Evolutionary conservation across 2,329 filamentous ascomycete species (phyloP).

Genomic region (Knoxdaviesia proteae): DNA sequence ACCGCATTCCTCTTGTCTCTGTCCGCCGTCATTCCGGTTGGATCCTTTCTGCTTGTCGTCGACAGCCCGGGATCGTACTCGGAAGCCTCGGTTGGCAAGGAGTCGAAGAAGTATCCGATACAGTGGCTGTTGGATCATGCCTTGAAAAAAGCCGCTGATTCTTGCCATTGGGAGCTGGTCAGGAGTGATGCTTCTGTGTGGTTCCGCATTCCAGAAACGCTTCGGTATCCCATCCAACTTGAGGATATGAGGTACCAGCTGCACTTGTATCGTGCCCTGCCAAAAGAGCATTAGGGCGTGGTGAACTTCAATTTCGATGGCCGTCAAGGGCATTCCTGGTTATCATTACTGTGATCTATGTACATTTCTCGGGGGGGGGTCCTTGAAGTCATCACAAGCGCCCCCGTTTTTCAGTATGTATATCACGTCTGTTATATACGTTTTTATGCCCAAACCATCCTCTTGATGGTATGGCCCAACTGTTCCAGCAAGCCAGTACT

Average conservation of each 20-base stretch:
- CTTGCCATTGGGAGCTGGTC: conserved; percentile 46
- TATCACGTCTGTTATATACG: not conserved
- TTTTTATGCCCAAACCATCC: conserved; percentile 58
- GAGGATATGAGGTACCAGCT: conserved; percentile 95
- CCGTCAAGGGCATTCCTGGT: no score
- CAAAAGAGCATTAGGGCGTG: not conserved
- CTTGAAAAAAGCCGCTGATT: conserved; percentile 19
- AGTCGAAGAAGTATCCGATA: conserved; percentile 64
- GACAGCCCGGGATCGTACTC: conserved; percentile 92
- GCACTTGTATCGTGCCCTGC: conserved; percentile 47
- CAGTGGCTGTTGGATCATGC: conserved; percentile 78
- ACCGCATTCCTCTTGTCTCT: conserved; percentile 56
- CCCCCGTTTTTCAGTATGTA: no score
- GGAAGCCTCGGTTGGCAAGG: conserved; percentile 48
- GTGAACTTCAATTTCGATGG: no score
- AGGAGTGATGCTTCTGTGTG: conserved; percentile 59
- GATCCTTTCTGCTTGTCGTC: conserved; percentile 59
- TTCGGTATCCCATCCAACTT: conserved; percentile 65
- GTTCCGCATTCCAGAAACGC: conserved; percentile 50
- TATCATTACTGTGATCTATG: no score
- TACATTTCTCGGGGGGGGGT: no score
- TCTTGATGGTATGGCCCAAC: conserved; percentile 77
- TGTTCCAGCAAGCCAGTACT: conserved; percentile 75
- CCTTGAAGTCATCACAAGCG: no score
- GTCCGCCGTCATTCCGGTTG: conserved; percentile 32